A percentile compares a stretch with the other conserved stretches of the same genome.
Evolutionary conservation across 805 yeast genomes (phyloP).

Genomic region (Komagataella populi): DNA sequence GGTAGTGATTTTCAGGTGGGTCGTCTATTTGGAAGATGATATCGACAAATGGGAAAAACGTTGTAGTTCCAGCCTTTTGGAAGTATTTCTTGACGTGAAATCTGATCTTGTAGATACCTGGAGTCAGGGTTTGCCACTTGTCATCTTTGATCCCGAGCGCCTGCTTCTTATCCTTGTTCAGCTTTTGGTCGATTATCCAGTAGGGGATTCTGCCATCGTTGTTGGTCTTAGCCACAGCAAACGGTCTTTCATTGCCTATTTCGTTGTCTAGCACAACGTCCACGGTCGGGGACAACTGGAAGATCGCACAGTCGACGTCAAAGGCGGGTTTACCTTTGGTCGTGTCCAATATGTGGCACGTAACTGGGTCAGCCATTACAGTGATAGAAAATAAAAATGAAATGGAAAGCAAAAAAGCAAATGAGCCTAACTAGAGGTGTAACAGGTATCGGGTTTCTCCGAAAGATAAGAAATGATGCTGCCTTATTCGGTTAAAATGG

Average conservation of each 20-base stretch:
- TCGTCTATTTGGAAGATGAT: conserved; percentile 54
- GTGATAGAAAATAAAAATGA: background rate
- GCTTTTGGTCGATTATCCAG: conserved; percentile 42
- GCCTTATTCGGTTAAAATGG: background rate
- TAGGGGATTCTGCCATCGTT: conserved; percentile 64
- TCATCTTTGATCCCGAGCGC: conserved; percentile 6
- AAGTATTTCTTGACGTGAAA: conserved; percentile 68
- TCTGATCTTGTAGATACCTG: conserved; percentile 64
- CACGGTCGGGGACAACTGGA: conserved; percentile 18
- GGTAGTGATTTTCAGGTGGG: conserved; percentile 74
- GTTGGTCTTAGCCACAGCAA: conserved; percentile 64
- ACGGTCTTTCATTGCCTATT: conserved; percentile 18
- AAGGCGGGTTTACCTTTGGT: conserved; percentile 72
- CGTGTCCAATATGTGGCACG: conserved; percentile 86
- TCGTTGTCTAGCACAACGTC: background rate
- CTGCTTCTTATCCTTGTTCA: conserved; percentile 17
- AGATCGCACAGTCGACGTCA: conserved; percentile 57
- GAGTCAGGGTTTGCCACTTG: conserved; percentile 31
- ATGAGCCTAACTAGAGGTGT: background rate
- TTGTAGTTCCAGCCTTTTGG: conserved; percentile 17
- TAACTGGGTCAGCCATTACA: conserved; percentile 33
- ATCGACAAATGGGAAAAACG: conserved; percentile 84
- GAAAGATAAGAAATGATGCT: background rate
- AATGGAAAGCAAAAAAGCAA: background rate
- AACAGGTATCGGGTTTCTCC: background rate